Conservation (phyloP, 2,329 filamentous ascomycete genomes). For the Dactylonectria estremocensis region DNA sequence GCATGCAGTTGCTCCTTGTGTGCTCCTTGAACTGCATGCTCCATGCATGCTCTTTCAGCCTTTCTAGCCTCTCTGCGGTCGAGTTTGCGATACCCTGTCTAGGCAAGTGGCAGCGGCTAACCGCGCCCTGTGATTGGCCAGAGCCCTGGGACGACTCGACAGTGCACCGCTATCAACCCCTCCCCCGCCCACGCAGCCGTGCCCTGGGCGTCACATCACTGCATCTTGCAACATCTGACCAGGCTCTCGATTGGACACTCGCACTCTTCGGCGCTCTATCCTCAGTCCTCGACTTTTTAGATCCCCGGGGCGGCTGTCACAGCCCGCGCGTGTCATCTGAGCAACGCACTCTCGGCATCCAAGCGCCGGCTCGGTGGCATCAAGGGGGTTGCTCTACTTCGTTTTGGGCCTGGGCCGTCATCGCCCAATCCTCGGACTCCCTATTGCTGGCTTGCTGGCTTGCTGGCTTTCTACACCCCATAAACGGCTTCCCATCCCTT, state of each 20-base stretch:
- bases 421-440: conserved; percentile 15
- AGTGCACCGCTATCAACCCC: neutral
- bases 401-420: neutral
- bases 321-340: conserved; percentile 13
- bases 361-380: conserved; percentile 6
- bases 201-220: conserved; percentile 20
- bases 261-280: no score
- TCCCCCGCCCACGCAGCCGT: conserved; percentile 8
- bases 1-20: neutral
- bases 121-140: conserved; percentile 8
- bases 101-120: conserved; percentile 15
- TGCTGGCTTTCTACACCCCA: conserved; percentile 17
- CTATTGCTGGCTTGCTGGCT: no score
- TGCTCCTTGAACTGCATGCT: no score
- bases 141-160: neutral
- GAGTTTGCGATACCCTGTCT: conserved; percentile 6
- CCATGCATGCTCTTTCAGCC: no score
- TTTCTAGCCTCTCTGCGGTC: neutral
- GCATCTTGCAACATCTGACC: neutral
- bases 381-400: conserved; percentile 11
- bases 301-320: neutral
- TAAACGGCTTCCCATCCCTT: conserved; percentile 25
- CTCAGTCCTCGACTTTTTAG: neutral
- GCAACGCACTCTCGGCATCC: neutral
- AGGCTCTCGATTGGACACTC: neutral